Evolutionary conservation across 1,284 basidiomycete genomes (phyloP).

Genomic region (Pseudozyma thailandica): DNA sequence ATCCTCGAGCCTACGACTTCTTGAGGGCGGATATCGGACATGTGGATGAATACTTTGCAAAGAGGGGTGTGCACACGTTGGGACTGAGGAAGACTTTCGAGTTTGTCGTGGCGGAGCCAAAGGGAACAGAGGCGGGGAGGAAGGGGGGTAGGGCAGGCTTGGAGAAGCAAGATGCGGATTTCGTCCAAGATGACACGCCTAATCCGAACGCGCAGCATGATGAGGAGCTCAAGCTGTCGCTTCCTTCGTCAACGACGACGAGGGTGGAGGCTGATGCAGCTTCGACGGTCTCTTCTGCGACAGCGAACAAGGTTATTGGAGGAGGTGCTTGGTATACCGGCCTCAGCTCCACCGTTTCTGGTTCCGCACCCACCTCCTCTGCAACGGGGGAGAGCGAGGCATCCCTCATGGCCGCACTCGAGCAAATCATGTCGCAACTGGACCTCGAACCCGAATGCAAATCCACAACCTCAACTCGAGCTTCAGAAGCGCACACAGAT

Average conservation of each 20-base stretch:
- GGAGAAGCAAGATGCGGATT: constrained; percentile 52
- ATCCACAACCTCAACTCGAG: background rate
- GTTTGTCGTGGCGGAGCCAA: constrained; percentile 49
- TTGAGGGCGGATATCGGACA: constrained; percentile 91
- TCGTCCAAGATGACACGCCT: constrained; percentile 16
- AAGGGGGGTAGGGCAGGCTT: constrained; percentile 54
- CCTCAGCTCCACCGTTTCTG: constrained; percentile 5
- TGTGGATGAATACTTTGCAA: constrained; percentile 88
- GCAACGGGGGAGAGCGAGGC: constrained; percentile 48
- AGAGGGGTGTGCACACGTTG: constrained; percentile 77
- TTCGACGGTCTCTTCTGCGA: background rate
- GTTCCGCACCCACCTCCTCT: constrained; percentile 1
- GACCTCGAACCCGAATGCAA: constrained; percentile 9
- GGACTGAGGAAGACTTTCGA: constrained; percentile 88
- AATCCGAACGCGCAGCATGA: constrained; percentile 34
- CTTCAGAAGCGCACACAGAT: background rate
- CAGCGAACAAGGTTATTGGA: constrained; percentile 25
- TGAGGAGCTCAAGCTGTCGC: constrained; percentile 2
- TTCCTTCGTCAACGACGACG: background rate
- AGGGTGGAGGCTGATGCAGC: background rate
- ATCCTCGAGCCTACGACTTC: constrained; percentile 87
- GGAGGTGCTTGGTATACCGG: constrained; percentile 42
- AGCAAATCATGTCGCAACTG: constrained; percentile 36
- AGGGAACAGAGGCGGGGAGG: constrained; percentile 10
- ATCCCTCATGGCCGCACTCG: constrained; percentile 48